These are phyloP conservation scores for Ustilago lituana DNA, from an alignment of 1,284 basidiomycete species.

Conservation along the genomic window DNA sequence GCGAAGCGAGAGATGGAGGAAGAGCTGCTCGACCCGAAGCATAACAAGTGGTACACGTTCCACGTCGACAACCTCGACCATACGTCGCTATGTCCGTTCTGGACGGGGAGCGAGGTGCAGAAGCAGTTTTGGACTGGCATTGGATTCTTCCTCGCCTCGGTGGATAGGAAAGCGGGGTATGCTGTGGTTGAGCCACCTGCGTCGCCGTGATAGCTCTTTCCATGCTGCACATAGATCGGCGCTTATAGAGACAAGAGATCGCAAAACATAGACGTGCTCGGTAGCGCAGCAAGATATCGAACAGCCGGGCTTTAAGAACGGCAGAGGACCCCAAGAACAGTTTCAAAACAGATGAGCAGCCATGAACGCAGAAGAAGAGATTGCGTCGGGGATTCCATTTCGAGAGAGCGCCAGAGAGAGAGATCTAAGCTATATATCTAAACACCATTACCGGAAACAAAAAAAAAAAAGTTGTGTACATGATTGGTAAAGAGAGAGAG, in stretches of 20 bases:
- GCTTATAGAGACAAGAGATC: too few species aligned
- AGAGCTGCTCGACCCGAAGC: constrained; percentile 10
- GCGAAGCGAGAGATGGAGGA: too few species aligned
- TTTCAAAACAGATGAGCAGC: too few species aligned
- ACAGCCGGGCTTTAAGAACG: too few species aligned
- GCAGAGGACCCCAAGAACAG: too few species aligned
- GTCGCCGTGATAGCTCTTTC: too few species aligned
- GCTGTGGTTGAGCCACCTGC: background rate
- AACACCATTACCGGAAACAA: constrained; percentile 38
- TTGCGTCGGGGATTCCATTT: constrained; percentile 31
- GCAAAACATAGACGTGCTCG: too few species aligned
- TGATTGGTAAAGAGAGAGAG: background rate
- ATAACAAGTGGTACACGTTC: constrained; percentile 49
- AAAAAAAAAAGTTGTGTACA: constrained; percentile 14
- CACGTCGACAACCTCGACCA: constrained; percentile 34
- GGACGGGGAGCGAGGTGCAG: constrained; percentile 48
- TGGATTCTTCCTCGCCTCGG: constrained; percentile 35
- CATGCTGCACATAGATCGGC: too few species aligned
- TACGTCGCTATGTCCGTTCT: constrained; percentile 45
- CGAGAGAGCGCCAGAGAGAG: too few species aligned
- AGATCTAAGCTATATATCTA: constrained; percentile 41
- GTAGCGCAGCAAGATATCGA: too few species aligned
- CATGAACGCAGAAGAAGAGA: background rate
- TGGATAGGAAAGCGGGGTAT: constrained; percentile 23
- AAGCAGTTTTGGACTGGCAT: constrained; percentile 49